Evolutionary conservation across 441 rosid species (phyloP), one percentile per base, ranked within the genome.

Genomic region (Sinapis alba): DNA sequence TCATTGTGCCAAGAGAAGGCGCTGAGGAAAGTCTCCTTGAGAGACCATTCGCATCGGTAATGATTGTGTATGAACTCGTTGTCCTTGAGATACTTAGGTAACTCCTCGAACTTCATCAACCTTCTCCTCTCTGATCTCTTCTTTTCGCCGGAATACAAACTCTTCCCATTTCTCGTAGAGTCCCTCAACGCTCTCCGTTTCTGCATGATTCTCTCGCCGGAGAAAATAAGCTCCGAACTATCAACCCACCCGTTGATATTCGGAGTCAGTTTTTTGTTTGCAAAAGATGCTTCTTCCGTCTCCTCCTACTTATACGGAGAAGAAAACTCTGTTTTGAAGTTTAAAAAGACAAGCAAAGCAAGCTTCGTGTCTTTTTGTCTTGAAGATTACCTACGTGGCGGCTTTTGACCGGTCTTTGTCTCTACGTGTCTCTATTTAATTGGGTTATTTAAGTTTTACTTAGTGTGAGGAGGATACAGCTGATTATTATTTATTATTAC

Each of bases 31-130:
- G 91, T 84, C 15, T 95, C 97, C 80, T 78, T 87, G 19, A 95
- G 43, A 1, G 99, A 90, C 99, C 99, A 93, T 51, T 93, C 99
- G 77, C 98, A 91, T 45, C 96, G 83, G 78, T 95, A 93, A 78
- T 95, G 75, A 68, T 88, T 90, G 83, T 93, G 83, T 57, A 95
- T 95, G 82, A 70, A 95, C 85, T 91, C 98, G 68, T 93, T 95
- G 72, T 95, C 99, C 68, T 85, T 82, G 73, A 95, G 53, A 80
- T 89, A 94, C 60, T 85, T 87, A 11, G 99, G 99, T 34, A 94
- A 78, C 65, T 94, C 98, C 58, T 84, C 81, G 70, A 71, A 94
- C 82, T 84, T 92, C 84, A 84, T 72, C 81, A 94, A 83, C 66
- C 83, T 82, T 82, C 74, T 82, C 83, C 74, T 79, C 85, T 80